Conservation (phyloP, 1,139 yeast genomes). For the Blastobotrys persicus region DNA sequence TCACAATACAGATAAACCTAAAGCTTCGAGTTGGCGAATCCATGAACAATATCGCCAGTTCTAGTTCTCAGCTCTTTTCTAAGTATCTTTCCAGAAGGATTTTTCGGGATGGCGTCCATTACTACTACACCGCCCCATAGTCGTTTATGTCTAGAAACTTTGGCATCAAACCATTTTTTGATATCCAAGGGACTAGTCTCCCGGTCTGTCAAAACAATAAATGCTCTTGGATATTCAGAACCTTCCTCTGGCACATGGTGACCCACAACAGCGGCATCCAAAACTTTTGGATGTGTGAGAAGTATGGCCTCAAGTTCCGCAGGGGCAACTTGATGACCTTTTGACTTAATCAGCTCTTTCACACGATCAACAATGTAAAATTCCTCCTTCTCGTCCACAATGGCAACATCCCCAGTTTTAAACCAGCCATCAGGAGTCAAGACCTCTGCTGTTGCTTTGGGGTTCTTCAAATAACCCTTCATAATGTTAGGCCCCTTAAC, state of each 20-base stretch:
- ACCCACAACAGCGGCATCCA: conserved; percentile 40
- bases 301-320: conserved; percentile 71
- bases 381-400: conserved; percentile 52
- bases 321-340: conserved; percentile 82
- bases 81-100: conserved; percentile 42
- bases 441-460: conserved; percentile 50
- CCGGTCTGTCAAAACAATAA: conserved; percentile 30
- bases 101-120: conserved; percentile 39
- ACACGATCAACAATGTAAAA: conserved; percentile 68
- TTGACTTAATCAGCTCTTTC: conserved; percentile 77
- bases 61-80: conserved; percentile 34
- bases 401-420: conserved; percentile 74
- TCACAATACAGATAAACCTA: not conserved
- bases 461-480: conserved; percentile 57
- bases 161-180: conserved; percentile 35
- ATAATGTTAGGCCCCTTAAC: conserved; percentile 71
- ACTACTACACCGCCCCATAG: conserved; percentile 43
- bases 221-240: conserved; percentile 41
- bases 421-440: conserved; percentile 70
- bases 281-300: conserved; percentile 42
- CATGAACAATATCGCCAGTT: conserved; percentile 24
- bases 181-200: conserved; percentile 29
- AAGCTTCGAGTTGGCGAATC: conserved; percentile 12
- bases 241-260: conserved; percentile 33
- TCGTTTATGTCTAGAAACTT: conserved; percentile 40